Evolutionary conservation across 495 filamentous ascomycete species (phyloP).

Genomic region (Chaetomidium leptoderma): DNA sequence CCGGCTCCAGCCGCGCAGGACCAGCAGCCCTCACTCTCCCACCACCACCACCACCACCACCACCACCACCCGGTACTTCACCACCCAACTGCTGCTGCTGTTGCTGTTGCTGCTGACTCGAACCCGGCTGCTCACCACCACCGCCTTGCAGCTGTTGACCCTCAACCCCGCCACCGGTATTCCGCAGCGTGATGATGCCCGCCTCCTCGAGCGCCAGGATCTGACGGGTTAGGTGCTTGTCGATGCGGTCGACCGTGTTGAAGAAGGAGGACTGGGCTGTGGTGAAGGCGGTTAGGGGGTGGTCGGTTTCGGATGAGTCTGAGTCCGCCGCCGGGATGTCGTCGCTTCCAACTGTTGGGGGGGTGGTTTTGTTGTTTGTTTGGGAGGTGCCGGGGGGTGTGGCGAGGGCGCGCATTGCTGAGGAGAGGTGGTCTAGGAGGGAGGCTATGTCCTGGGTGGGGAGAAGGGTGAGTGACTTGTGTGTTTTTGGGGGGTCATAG

Average conservation of each 20-base stretch:
- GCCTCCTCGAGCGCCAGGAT: slow-evolving; percentile 76
- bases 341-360: no score
- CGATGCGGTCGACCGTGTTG: slow-evolving; percentile 61
- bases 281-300: slow-evolving; percentile 58
- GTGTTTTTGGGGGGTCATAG: background rate
- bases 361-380: background rate
- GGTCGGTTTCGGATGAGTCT: slow-evolving; percentile 34
- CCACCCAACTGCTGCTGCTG: slow-evolving; percentile 8
- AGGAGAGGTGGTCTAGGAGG: slow-evolving; percentile 63
- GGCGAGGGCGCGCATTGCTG: slow-evolving; percentile 66
- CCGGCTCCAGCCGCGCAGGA: slow-evolving; percentile 34
- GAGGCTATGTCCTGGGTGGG: slow-evolving; percentile 40
- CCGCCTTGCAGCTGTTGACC: background rate
- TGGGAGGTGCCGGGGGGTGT: slow-evolving; percentile 35
- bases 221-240: slow-evolving; percentile 69
- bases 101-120: slow-evolving; percentile 9
- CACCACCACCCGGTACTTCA: background rate
- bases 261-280: slow-evolving; percentile 61
- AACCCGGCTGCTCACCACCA: no score
- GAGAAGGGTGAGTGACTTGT: background rate
- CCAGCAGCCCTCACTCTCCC: background rate
- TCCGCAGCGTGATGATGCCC: slow-evolving; percentile 57
- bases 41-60: background rate
- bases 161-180: background rate
- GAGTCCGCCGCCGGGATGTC: background rate